Conservation (phyloP, 495 filamentous ascomycete species). For the Monascus purpureus region DNA sequence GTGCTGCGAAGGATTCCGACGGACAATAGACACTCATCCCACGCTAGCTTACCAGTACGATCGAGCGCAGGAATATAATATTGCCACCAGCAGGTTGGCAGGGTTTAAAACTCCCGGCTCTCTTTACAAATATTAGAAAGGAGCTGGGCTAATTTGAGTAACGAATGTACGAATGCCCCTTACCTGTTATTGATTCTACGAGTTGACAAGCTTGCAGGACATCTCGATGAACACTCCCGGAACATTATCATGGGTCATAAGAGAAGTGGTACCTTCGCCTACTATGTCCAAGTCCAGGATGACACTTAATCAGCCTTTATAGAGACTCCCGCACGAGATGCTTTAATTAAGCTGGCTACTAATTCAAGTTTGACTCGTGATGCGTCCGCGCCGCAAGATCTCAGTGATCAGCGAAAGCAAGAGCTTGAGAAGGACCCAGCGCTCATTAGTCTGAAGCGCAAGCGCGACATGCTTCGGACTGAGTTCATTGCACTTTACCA, state of each 20-base stretch:
- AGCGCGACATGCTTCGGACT: constrained; percentile 1
- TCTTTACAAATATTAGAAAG: constrained; percentile 15
- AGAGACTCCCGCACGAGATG: constrained; percentile 8
- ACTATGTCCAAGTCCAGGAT: constrained; percentile 10
- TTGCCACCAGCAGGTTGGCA: constrained; percentile 3
- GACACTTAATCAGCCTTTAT: constrained; percentile 14
- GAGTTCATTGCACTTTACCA: constrained; percentile 8
- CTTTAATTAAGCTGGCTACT: constrained; percentile 6
- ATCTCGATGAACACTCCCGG: constrained; percentile 11
- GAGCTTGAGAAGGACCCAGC: constrained; percentile 3
- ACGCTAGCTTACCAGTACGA: constrained; percentile 3
- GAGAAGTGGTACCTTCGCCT: constrained; percentile 7
- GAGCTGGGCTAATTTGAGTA: constrained; percentile 7
- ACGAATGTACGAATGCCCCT: constrained; percentile 3
- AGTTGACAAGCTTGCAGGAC: no score
- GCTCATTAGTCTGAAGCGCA: constrained; percentile 3
- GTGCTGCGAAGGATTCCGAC: constrained; percentile 2
- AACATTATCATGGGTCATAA: constrained; percentile 12
- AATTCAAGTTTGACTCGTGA: constrained; percentile 8
- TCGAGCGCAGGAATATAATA: constrained; percentile 4
- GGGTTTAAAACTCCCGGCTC: constrained; percentile 7
- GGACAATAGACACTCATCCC: constrained; percentile 5
- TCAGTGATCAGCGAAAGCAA: constrained; percentile 3
- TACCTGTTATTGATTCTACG: not conserved
- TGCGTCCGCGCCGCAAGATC: constrained; percentile 7